A percentile compares a stretch with the other conserved stretches of the same genome.
These are phyloP conservation scores for Ophiocordyceps robertsii DNA, from an alignment of 2,329 filamentous ascomycete genomes.

Conservation along the genomic window DNA sequence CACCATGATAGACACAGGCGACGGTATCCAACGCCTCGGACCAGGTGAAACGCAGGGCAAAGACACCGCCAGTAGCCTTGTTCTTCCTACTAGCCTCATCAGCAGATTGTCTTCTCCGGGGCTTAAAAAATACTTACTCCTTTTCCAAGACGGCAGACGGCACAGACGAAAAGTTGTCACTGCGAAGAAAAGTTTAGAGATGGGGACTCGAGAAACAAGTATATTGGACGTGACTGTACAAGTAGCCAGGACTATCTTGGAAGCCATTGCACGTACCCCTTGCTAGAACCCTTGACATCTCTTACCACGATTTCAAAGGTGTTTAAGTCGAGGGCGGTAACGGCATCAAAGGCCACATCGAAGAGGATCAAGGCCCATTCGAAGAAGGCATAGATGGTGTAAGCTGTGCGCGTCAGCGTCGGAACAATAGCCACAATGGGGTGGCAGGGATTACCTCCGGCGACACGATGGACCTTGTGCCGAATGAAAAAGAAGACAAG, in stretches of 20 bases:
- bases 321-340: conserved; percentile 84
- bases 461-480: conserved; percentile 88
- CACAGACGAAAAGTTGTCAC: conserved; percentile 32
- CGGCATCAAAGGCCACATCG: conserved; percentile 91
- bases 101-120: conserved; percentile 4
- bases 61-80: conserved; percentile 56
- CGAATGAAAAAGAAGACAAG: conserved; percentile 97
- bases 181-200: conserved; percentile 32
- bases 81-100: conserved; percentile 47
- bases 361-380: conserved; percentile 93
- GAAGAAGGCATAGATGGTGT: conserved; percentile 95
- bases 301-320: conserved; percentile 77
- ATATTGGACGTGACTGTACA: conserved; percentile 18
- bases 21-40: conserved; percentile 62
- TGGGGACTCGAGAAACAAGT: conserved; percentile 12
- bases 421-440: neutral
- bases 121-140: conserved; percentile 44
- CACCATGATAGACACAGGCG: conserved; percentile 85
- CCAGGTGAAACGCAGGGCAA: conserved; percentile 61
- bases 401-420: conserved; percentile 44
- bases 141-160: conserved; percentile 48
- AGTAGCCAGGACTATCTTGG: conserved; percentile 54
- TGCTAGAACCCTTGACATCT: conserved; percentile 80
- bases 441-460: conserved; percentile 57
- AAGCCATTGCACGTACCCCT: conserved; percentile 98